phyloP scores from a whole-genome alignment of 768 basidiomycete genomes.

The Lactarius indigo region DNA sequence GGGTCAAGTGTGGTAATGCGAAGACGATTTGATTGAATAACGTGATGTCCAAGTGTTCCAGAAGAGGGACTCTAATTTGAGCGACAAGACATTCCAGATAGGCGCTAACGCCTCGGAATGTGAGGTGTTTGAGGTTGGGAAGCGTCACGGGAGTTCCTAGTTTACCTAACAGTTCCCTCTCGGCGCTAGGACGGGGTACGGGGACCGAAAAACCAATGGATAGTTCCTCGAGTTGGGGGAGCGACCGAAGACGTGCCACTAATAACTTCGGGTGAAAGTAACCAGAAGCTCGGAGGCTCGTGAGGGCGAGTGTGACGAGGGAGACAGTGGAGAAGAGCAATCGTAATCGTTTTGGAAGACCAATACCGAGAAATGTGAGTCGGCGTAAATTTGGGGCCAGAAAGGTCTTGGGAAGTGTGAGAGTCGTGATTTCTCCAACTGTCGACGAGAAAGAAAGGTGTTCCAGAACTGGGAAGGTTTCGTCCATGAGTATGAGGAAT shows the following conservation, averaged over 20 bases:
- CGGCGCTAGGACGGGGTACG: background rate
- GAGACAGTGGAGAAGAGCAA: background rate
- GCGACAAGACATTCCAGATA: background rate
- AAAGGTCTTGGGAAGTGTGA: background rate
- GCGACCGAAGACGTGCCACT: background rate
- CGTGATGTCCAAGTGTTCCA: background rate
- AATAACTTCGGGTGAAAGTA: background rate
- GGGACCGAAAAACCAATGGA: slow-evolving; percentile 2
- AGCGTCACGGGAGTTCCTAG: background rate
- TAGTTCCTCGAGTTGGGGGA: slow-evolving; percentile 2
- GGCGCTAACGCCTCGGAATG: background rate
- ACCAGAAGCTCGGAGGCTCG: background rate
- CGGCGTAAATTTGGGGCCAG: background rate
- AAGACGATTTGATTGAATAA: background rate
- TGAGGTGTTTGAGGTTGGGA: background rate
- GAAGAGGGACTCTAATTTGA: background rate
- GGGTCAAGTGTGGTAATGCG: background rate
- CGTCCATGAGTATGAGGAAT: background rate
- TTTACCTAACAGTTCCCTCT: background rate
- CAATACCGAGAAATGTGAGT: background rate
- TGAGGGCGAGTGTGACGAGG: background rate
- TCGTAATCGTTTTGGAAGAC: background rate
- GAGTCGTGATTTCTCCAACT: too few species aligned
- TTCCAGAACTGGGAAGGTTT: background rate
- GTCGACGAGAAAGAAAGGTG: background rate